Base-by-base conservation (phyloP, 805 yeast species). In the Metschnikowia arizonensis region DNA sequence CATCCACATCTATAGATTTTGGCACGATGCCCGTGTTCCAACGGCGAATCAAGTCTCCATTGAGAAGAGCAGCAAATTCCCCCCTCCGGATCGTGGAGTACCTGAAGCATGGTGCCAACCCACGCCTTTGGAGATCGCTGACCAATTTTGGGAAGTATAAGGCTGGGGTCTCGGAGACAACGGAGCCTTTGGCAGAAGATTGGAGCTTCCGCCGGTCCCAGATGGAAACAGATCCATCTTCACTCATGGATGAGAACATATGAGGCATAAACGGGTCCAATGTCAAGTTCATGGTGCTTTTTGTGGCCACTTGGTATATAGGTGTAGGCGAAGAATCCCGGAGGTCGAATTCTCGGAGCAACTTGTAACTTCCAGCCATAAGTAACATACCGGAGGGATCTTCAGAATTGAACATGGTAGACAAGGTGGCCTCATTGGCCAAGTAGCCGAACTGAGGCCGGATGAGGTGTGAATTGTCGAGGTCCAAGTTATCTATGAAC, bases 211-310 rank as follows among this genome's bases (percentile, higher is more conserved):
- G 69, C 50, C 88, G 73, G 60, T 86, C 95, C 87, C 90, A 90
- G 6, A 90, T 72, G 0, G 91, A 83, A 40, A 89, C 65, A 0
- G 93, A 78, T 1, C 96, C 96, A 57, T 86, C 91, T 54, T 89
- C 96, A 42, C 87, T 79, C 50, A 78, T 78, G 0, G 95, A 82
- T 14, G 88, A 79, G 61, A 90, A 87, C 50, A 78, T 73, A 62
- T 78, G 75, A 10, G 74, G 74, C 56, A 82, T 80, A 57, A 79
- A 79, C 3, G 85, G 91, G 58, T 87, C 90, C 25, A 82, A 69
- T 7, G 78, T 72, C 37, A 90, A 73, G 15, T 85, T 85, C 54
- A 79, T 72, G 0, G 89, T 80, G 48, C 86, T 78, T 54, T 83
- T 79, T 0, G 95, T 84, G 2, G 90, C 84, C 56, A 85, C 73